A percentile compares a stretch with the other conserved stretches of the same genome.
phyloP scores from a whole-genome alignment of 768 basidiomycete genomes.

The Sistotremastrum niveocremeum region DNA sequence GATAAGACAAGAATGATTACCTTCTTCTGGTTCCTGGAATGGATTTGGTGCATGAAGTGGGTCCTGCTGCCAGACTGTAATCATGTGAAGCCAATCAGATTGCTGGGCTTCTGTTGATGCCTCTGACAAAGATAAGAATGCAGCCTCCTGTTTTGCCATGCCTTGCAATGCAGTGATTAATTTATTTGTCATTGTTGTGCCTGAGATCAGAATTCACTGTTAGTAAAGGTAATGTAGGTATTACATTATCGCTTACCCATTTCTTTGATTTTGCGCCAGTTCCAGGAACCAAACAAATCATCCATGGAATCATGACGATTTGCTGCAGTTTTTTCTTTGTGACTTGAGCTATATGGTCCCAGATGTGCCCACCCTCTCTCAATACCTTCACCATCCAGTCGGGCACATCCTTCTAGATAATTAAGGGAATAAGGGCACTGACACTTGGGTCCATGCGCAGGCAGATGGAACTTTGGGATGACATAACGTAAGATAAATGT shows the following conservation, averaged over 20 bases:
- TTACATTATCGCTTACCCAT: slow-evolving; percentile 8
- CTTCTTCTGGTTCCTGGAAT: no score
- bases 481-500: slow-evolving; percentile 5
- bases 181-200: background rate
- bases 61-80: slow-evolving; percentile 3
- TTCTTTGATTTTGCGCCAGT: slow-evolving; percentile 13
- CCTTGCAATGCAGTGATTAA: background rate
- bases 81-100: background rate
- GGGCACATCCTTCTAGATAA: slow-evolving; percentile 4
- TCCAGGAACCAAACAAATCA: slow-evolving; percentile 13
- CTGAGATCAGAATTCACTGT: background rate
- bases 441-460: slow-evolving; percentile 5
- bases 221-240: background rate
- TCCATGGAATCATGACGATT: slow-evolving; percentile 22
- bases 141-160: no score
- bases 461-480: slow-evolving; percentile 9
- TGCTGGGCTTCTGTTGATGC: background rate
- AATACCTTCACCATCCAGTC: slow-evolving; percentile 14
- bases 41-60: no score
- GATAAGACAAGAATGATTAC: no score
- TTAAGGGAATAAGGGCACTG: slow-evolving; percentile 7
- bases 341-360: slow-evolving; percentile 19
- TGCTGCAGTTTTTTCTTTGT: slow-evolving; percentile 23
- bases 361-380: slow-evolving; percentile 10
- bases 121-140: background rate